Evolutionary conservation across 2,329 filamentous ascomycete species (phyloP).

Genomic region (Trichoderma brevicompactum): DNA sequence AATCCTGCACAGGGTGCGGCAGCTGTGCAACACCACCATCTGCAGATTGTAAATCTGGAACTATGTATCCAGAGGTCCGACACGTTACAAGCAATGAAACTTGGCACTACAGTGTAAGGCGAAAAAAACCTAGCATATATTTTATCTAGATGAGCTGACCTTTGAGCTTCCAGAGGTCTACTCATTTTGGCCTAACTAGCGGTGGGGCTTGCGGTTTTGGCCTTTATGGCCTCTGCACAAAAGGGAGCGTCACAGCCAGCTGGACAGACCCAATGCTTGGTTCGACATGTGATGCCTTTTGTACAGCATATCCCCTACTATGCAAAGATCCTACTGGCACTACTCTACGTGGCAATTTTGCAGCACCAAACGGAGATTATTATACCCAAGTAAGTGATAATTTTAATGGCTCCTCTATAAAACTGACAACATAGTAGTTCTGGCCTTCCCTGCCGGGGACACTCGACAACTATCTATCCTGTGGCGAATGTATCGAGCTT

Average conservation of each 20-base stretch:
- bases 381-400: neutral
- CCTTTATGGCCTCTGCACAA: constrained; percentile 23
- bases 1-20: constrained; percentile 1
- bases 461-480: constrained; percentile 22
- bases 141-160: neutral
- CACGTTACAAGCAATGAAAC: constrained; percentile 9
- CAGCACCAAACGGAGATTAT: constrained; percentile 22
- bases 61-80: constrained; percentile 21
- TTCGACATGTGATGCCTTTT: constrained; percentile 16
- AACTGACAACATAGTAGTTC: constrained; percentile 2
- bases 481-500: constrained; percentile 20
- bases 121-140: neutral
- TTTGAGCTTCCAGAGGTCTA: neutral
- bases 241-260: constrained; percentile 8
- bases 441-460: constrained; percentile 10
- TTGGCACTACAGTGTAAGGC: constrained; percentile 22
- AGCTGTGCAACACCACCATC: constrained; percentile 15
- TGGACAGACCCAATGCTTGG: constrained; percentile 22
- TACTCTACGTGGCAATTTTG: constrained; percentile 23
- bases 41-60: constrained; percentile 14
- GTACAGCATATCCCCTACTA: constrained; percentile 16
- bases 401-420: neutral
- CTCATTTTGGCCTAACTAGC: constrained; percentile 20
- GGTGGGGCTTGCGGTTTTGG: constrained; percentile 23
- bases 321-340: constrained; percentile 20